Percentiles rank a stretch among this genome's conserved stretches.
phyloP scores from a whole-genome alignment of 2,329 filamentous ascomycete genomes.

The Metarhizium sp. region DNA sequence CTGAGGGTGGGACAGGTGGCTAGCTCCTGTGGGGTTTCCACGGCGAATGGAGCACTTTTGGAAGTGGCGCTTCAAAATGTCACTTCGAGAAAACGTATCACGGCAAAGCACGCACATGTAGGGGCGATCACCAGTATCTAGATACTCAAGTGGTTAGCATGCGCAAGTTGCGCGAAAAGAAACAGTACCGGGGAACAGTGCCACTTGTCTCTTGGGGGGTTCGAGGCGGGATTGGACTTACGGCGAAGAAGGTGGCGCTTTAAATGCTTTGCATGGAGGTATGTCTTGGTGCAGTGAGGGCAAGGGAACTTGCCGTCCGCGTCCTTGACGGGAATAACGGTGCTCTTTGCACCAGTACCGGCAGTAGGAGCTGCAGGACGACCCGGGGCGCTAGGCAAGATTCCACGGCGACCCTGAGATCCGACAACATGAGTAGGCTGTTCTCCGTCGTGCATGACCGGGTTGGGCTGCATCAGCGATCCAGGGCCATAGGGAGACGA shows the following conservation, averaged over 20 bases:
- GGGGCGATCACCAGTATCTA: constrained; percentile 93
- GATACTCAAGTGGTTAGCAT: constrained; percentile 17
- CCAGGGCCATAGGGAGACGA: constrained; percentile 51
- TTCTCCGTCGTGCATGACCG: constrained; percentile 46
- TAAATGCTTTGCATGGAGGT: constrained; percentile 92
- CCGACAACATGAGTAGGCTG: constrained; percentile 87
- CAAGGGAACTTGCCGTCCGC: constrained; percentile 97
- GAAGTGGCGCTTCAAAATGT: constrained; percentile 97
- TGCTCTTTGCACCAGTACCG: constrained; percentile 64
- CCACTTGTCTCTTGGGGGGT: neutral
- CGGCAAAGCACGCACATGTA: constrained; percentile 98
- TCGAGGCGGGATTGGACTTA: constrained; percentile 45
- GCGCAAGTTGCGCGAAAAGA: constrained; percentile 15
- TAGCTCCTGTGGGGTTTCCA: constrained; percentile 90
- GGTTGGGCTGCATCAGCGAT: constrained; percentile 46
- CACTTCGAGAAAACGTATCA: constrained; percentile 95
- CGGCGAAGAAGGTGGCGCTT: constrained; percentile 93
- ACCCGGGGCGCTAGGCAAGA: constrained; percentile 83
- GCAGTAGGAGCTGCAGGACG: constrained; percentile 66
- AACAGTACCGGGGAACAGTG: neutral
- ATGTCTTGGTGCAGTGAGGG: constrained; percentile 96
- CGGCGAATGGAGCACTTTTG: constrained; percentile 97
- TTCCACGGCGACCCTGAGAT: constrained; percentile 84
- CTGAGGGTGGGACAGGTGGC: constrained; percentile 87
- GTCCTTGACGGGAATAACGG: constrained; percentile 85